These are phyloP conservation scores for Coniochaeta ligniaria DNA, from an alignment of 2,329 filamentous ascomycete genomes.

Conservation along the genomic window DNA sequence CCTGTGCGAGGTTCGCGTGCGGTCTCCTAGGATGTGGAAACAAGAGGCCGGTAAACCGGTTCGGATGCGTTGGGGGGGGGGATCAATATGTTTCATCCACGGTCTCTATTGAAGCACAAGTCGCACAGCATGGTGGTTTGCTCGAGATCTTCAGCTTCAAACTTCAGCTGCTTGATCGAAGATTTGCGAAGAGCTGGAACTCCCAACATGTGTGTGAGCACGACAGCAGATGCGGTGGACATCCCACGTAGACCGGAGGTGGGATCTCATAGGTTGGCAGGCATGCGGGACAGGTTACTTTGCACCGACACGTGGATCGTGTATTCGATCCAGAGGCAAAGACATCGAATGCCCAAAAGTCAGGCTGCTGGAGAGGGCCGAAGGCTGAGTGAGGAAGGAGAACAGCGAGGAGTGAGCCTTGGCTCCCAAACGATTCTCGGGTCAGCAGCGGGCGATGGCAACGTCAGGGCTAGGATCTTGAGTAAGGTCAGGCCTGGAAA, in stretches of 20 bases:
- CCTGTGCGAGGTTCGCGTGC: neutral
- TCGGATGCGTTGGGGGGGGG: neutral
- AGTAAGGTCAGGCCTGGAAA: neutral
- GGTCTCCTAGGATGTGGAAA: neutral
- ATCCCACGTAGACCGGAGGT: neutral
- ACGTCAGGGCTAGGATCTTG: neutral
- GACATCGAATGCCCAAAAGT: neutral
- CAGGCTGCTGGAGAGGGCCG: too few relatives aligned
- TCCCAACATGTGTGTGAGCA: neutral
- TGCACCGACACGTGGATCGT: neutral
- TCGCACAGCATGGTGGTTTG: neutral
- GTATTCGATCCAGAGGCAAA: neutral
- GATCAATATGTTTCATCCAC: neutral
- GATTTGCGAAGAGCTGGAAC: neutral
- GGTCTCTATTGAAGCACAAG: neutral
- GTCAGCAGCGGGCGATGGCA: neutral
- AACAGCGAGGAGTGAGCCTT: neutral
- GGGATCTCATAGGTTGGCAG: neutral
- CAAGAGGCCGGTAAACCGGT: neutral
- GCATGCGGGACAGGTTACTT: neutral
- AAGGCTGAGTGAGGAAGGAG: neutral
- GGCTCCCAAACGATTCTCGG: neutral
- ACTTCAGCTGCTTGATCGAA: neutral
- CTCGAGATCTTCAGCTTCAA: neutral
- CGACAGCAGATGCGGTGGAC: neutral